Evolutionary conservation across 345 rosid genomes (phyloP).

Genomic region (Melaleuca alternifolia): DNA sequence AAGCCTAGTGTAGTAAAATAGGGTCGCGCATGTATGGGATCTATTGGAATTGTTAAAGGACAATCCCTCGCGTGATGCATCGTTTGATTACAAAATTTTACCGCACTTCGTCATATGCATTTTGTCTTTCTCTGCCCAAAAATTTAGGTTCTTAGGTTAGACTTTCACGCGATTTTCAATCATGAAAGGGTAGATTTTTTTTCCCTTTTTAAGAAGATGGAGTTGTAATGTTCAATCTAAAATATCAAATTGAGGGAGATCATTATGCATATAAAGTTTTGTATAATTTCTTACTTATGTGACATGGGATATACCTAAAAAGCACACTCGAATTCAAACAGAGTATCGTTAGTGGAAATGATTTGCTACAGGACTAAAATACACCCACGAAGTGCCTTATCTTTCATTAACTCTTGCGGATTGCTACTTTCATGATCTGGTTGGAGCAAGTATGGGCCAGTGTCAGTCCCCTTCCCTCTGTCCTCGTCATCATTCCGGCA

Average conservation of each 20-base stretch:
- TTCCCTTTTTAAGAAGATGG: too few species aligned
- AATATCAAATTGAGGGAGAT: background rate
- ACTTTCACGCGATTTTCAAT: too few species aligned
- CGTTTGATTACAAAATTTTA: too few species aligned
- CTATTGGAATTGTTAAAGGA: too few species aligned
- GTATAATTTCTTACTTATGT: background rate
- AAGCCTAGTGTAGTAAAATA: too few species aligned
- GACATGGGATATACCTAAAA: background rate
- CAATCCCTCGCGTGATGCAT: too few species aligned
- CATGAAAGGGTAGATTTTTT: too few species aligned
- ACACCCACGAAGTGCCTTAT: background rate
- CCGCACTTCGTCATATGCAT: too few species aligned
- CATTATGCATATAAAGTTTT: background rate
- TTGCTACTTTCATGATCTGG: background rate
- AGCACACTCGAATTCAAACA: background rate
- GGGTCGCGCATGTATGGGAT: too few species aligned
- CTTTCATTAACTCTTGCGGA: background rate
- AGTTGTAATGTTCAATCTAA: background rate
- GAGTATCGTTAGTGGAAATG: background rate
- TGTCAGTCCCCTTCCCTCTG: background rate
- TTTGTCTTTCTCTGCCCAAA: too few species aligned
- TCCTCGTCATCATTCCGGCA: fast-evolving
- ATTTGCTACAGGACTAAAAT: background rate
- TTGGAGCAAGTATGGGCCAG: background rate
- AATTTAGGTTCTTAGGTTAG: too few species aligned